Evolutionary conservation across 2,329 filamentous ascomycete species (phyloP), one percentile per base, ranked within the genome.

Genomic region (Aspergillus sp.): DNA sequence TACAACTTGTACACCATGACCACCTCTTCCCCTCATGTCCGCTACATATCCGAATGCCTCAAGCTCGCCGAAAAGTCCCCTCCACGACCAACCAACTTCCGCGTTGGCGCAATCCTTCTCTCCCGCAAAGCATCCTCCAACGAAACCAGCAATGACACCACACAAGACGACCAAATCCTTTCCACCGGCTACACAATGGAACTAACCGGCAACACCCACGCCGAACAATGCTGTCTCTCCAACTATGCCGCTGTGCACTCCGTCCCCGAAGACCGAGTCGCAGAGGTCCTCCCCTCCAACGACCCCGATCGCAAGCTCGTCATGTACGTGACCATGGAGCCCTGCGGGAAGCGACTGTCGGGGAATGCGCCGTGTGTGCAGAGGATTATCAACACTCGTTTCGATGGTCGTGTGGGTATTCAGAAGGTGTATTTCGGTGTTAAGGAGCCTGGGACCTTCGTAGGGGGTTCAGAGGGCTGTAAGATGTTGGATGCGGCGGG

Each of bases 121-220:
- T 65, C 62, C 46, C 61, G 64, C 43, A 57, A 59, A 51, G 9
- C 37, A 15, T 12, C n/a, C 17, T 12, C 15, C 17, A 20, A 22
- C 6, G 19, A 13, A 4, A 7, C 12, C n/a, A 15, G 4, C 10
- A 56, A 63, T 33, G 47, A 53, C 44, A 58, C 49, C 41, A 56
- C 51, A 7, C 41, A 51, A 19, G 57, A 66, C 22, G 68, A 82
- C 57, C 64, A 70, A 22, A 74, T 94, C 49, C 75, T 94, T 23
- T 81, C 86, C 1, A 87, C 88, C 1, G 91, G 93, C 47, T 97
- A 91, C 72, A 96, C 93, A 0, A 78, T 96, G 49, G 91, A 98
- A 68, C 81, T 90, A 3, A 78, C 83, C 0, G 93, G 91, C 38
- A 98, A 98, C 71, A 97, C 93, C 0, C 93, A 98, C 63, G 93